Percentiles rank a stretch among this genome's conserved stretches.
These are phyloP conservation scores for Leptographium procerum DNA, from an alignment of 2,329 filamentous ascomycete genomes.

Conservation along the genomic window DNA sequence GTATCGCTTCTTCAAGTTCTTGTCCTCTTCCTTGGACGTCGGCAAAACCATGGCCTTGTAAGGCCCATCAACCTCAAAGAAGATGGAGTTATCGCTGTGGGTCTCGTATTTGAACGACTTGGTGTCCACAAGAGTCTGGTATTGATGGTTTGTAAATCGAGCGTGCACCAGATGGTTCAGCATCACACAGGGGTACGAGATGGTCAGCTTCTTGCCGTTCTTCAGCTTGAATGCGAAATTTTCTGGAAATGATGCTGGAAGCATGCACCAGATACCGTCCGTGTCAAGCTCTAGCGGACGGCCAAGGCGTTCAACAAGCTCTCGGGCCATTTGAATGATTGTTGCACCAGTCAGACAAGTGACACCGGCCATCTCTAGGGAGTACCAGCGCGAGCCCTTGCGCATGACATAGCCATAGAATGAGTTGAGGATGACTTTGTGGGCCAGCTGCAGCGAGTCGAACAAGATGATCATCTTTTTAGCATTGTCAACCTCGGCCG, in stretches of 20 bases:
- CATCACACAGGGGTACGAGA: constrained; percentile 98
- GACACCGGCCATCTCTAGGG: constrained; percentile 97
- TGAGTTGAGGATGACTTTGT: constrained; percentile 98
- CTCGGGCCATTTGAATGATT: constrained; percentile 92
- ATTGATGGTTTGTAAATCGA: constrained; percentile 94
- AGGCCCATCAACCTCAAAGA: constrained; percentile 97
- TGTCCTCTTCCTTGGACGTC: constrained; percentile 97
- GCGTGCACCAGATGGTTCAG: constrained; percentile 93
- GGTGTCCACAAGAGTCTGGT: constrained; percentile 76
- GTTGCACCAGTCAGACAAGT: constrained; percentile 92
- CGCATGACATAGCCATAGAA: constrained; percentile 99
- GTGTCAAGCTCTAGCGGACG: constrained; percentile 91
- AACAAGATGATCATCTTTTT: constrained; percentile 99
- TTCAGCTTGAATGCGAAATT: constrained; percentile 92
- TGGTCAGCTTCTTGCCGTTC: constrained; percentile 90
- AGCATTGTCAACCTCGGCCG: constrained; percentile 73
- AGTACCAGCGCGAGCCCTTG: constrained; percentile 98
- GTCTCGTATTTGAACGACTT: constrained; percentile 84
- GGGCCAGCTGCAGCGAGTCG: constrained; percentile 89
- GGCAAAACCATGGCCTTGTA: constrained; percentile 97
- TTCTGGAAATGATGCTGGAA: constrained; percentile 90
- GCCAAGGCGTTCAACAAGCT: constrained; percentile 86
- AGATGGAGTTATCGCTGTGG: constrained; percentile 97
- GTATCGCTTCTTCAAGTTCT: constrained; percentile 98
- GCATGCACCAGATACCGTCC: constrained; percentile 99